Evolutionary conservation across 108 stramenopile species (phyloP), one percentile per base, ranked within the genome.

Genomic region (Cylindrotheca fusiformis): DNA sequence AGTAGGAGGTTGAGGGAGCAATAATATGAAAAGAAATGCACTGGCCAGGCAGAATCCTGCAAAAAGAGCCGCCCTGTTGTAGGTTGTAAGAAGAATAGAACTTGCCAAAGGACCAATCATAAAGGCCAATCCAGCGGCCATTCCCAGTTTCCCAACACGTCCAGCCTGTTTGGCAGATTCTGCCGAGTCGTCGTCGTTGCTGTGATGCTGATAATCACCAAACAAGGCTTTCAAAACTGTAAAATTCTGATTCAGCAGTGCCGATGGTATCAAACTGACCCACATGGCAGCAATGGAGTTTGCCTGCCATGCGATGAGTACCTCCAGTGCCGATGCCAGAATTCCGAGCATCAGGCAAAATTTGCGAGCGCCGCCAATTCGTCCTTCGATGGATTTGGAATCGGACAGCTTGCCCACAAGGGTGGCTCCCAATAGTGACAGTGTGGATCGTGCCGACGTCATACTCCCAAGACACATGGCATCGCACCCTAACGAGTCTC

Each of bases 181-280:
- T 14, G 80, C 78, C 20, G 80, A 56, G 33, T 72, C 70, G 44
- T 78, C 81, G n/a, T n/a, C n/a, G n/a, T n/a, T n/a, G n/a, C n/a
- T n/a, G n/a, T n/a, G n/a, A n/a, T n/a, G n/a, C 56, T 91, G 86
- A 60, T 78, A 86, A 19, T 87, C 86, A 0, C 77, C 69, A 31
- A 91, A 62, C 19, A 91, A 68, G 1, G 89, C 84, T 52, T 95
- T 95, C 48, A 84, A 65, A 1, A 91, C 78, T 31, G 65, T 77
- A 47, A 88, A 84, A 65, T 91, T 90, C 33, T 95, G 88, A 55
- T 95, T 85, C 14, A 88, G 63, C 45, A 88, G 67, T 6, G 90
- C 78, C 4, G 71, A 72, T 17, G 93, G 93, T 25, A 91, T 67
- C 74, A 91, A 78, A 47, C 82, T 81, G 0, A 85, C 55, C 81